Evolutionary conservation across 305 asterid genomes (phyloP), one percentile per base, ranked within the genome.

Genomic region (Fraxinus sp.): DNA sequence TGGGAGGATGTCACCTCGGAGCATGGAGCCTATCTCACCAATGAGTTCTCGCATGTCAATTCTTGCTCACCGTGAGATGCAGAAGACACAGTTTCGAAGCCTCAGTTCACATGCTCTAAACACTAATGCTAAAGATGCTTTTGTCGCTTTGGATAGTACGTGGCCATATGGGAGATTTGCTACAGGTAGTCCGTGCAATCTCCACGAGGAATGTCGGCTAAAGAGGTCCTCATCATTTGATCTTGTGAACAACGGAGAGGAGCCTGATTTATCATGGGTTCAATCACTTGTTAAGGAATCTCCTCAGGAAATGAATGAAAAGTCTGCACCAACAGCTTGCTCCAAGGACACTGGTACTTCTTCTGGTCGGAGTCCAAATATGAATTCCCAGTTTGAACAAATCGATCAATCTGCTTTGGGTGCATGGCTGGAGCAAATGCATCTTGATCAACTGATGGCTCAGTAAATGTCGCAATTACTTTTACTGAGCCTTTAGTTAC

Each of bases 241-340:
- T 86, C 87, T 83, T 77, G 90, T 87, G 64, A 90, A 84, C 84
- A 82, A 85, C 14, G 92, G 89, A 22, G 97, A 91, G 86, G 98
- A 90, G 83, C 98, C 98, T 9, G 97, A 93, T 86, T 84, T 95
- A 70, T 93, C 97, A 6, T 95, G 98, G 98, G 97, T 95, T 78
- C 97, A 95, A 49, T 88, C 95, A 0, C 94, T 95, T 30, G 98
- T 95, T 57, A 91, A 87, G 77, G 98, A 95, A 86, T 86, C 95
- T 77, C 91, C 97, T 1, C 92, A 86, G 72, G 97, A 94, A 30
- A 79, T 83, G 84, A 88, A 87, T 78, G 97, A 93, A 73, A 87
- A 83, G 74, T 78, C 85, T 3, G 85, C 62, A 3, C 76, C 88
- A n/a, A 84, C 81, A 33, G 83, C 85, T 64, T 89, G 85, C 13